phyloP scores from a whole-genome alignment of 805 yeast species.

The Wickerhamiella alocasiicola region DNA sequence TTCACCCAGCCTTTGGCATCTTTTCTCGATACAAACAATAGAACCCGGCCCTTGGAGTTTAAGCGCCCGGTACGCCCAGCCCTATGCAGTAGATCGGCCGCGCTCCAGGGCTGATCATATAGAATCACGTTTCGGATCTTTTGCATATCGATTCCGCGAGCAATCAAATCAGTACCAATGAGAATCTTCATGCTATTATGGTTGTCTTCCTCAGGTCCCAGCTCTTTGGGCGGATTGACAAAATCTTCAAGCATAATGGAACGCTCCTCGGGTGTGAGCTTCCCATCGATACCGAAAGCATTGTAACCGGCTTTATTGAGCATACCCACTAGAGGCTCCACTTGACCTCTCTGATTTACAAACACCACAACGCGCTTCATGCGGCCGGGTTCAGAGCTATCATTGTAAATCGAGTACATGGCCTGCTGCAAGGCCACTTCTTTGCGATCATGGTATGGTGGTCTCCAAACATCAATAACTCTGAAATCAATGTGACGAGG shows the following conservation, averaged over 20 bases:
- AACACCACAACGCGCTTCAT: conserved; percentile 76
- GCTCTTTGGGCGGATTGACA: conserved; percentile 41
- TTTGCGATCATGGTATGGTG: conserved; percentile 78
- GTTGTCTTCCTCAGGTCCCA: conserved; percentile 13
- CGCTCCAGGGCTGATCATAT: conserved; percentile 72
- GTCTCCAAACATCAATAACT: conserved; percentile 58
- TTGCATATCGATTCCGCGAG: conserved; percentile 80
- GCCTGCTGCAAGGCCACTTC: conserved; percentile 79
- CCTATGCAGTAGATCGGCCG: conserved; percentile 80
- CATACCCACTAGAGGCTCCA: conserved; percentile 42
- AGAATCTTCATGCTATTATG: conserved; percentile 37
- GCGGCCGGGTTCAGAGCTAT: conserved; percentile 63
- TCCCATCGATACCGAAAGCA: conserved; percentile 55
- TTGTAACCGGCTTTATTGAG: conserved; percentile 45
- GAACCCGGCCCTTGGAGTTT: conserved; percentile 80
- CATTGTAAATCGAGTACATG: conserved; percentile 69
- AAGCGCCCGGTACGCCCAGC: conserved; percentile 92
- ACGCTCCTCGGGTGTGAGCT: conserved; percentile 50
- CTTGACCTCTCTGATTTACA: conserved; percentile 62
- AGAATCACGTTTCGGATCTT: conserved; percentile 71
- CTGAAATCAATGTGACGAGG: conserved; percentile 63
- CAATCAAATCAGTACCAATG: conserved; percentile 77
- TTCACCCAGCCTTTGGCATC: conserved; percentile 70
- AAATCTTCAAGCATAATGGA: conserved; percentile 45
- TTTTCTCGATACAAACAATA: conserved; percentile 55